Base-by-base conservation (phyloP, 2,329 filamentous ascomycete species). In the Colletotrichum melonis region DNA sequence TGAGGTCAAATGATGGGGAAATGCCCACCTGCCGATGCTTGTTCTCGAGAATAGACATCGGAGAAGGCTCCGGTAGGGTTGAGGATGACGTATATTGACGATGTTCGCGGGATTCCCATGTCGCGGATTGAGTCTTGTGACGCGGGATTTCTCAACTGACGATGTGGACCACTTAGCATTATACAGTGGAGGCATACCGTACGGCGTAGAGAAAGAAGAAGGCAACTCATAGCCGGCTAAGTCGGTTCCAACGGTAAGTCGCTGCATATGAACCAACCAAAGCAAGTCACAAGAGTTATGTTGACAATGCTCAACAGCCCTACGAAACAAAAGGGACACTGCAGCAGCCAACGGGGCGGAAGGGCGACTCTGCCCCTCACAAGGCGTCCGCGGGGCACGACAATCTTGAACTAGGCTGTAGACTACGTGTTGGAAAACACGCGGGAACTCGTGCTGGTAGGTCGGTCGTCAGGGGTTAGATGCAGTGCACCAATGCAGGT, bases 11-110 rank as follows among this genome's bases (percentile, higher is more conserved):
- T 35, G 60, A 65, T 42, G 71, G 62, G 52, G 55, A 52, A 26
- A 68, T 65, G 54, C 56, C 55, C 71, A 70, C 60, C 30, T 38
- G 46, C 62, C 35, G 56, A 70, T 73, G 71, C 71, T 70, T 73
- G 62, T 73, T 71, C 38, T 56, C 55, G 54, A 32, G 62, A 56
- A 30, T 42, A 9, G 35, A n/a, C 11, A 26, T 46, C 67, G 67
- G 67, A 73, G 60, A 57, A 4, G 60, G 62, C 56, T 66, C 70
- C 67, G 71, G 14, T 22, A 26, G 28, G 16, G 22, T 49, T 28
- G 11, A 5, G 12, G 32, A 63, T 73, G 67, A 71, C 60, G 71
- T 70, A 64, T 7, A 22, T 56, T 46, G 8, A 46, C 16, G 11
- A 30, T 57, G 24, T 32, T 57, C 49, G 6, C 19, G n/a, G 62